phyloP scores from a whole-genome alignment of 1,284 basidiomycete species.

The Sanghuangporus weigelae region DNA sequence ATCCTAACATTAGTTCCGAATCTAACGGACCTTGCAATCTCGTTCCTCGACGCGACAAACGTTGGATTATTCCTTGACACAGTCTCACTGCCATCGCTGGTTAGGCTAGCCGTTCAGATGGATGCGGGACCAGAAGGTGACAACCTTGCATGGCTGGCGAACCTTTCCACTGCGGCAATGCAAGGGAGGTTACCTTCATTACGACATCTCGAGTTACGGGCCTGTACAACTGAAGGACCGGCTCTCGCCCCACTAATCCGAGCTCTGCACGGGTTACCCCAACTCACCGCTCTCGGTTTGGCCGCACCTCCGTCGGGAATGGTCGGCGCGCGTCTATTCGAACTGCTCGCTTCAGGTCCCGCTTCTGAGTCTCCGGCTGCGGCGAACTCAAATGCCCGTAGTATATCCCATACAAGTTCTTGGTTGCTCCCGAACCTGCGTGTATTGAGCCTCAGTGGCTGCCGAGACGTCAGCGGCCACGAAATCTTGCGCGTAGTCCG shows the following conservation, averaged over 20 bases:
- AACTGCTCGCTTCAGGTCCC: conserved; percentile 25
- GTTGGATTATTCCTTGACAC: conserved; percentile 29
- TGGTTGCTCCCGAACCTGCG: conserved; percentile 30
- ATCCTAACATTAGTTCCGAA: conserved; percentile 20
- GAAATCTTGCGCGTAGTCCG: conserved; percentile 28
- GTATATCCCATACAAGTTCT: conserved; percentile 3
- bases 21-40: conserved; percentile 24
- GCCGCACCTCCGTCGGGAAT: conserved; percentile 25
- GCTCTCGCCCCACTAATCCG: conserved; percentile 28
- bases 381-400: neutral
- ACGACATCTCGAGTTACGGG: conserved; percentile 29
- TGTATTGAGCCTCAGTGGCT: conserved; percentile 28
- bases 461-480: conserved; percentile 29
- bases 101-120: conserved; percentile 28
- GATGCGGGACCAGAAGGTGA: conserved; percentile 27
- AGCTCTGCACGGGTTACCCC: conserved; percentile 28
- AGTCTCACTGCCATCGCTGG: conserved; percentile 24
- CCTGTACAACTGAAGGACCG: conserved; percentile 28
- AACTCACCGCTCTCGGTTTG: conserved; percentile 28
- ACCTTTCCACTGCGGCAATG: conserved; percentile 21
- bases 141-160: conserved; percentile 30
- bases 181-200: conserved; percentile 24
- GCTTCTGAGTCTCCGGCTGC: neutral
- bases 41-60: conserved; percentile 27
- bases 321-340: conserved; percentile 28